phyloP scores from a whole-genome alignment of 768 basidiomycete species.

The Flagelloscypha sp. region DNA sequence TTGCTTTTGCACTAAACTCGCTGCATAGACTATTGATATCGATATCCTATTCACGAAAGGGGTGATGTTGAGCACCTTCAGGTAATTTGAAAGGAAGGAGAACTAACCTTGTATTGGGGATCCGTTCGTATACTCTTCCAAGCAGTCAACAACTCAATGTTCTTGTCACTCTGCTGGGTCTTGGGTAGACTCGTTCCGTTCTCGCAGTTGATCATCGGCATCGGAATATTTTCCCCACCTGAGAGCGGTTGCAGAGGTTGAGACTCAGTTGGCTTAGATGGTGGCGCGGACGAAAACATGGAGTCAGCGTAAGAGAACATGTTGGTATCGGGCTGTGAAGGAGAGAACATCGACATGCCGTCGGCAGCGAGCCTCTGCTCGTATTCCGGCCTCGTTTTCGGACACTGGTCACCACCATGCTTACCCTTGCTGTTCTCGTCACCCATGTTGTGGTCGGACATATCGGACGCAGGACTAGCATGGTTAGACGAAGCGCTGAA shows the following conservation, averaged over 20 bases:
- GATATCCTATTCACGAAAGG: slow-evolving; percentile 40
- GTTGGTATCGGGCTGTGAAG: too few relatives aligned
- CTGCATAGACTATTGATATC: slow-evolving; percentile 74
- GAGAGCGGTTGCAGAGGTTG: too few relatives aligned
- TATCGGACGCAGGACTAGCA: slow-evolving; percentile 22
- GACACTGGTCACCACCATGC: slow-evolving; percentile 27
- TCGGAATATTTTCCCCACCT: slow-evolving; percentile 31
- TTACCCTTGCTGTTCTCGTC: slow-evolving; percentile 21
- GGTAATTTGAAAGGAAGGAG: slow-evolving; percentile 4
- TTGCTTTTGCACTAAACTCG: slow-evolving; percentile 75
- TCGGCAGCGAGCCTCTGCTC: slow-evolving; percentile 37
- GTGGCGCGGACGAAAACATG: slow-evolving; percentile 17
- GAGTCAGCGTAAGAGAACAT: too few relatives aligned
- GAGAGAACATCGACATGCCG: slow-evolving; percentile 60
- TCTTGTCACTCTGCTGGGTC: slow-evolving; percentile 61
- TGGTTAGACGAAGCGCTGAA: slow-evolving; percentile 6
- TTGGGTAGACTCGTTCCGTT: slow-evolving; percentile 55
- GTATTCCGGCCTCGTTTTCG: slow-evolving; percentile 48
- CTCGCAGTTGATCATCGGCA: slow-evolving; percentile 55
- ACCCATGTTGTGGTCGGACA: slow-evolving; percentile 28
- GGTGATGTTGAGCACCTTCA: slow-evolving; percentile 7
- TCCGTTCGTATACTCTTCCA: slow-evolving; percentile 71
- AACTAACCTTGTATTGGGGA: slow-evolving; percentile 66
- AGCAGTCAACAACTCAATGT: slow-evolving; percentile 70
- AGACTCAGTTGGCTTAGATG: slow-evolving; percentile 19